A percentile compares a stretch with the other conserved stretches of the same genome.
phyloP scores from a whole-genome alignment of 202 grass and related monocot genomes.

The Brachypodium distachyon region DNA sequence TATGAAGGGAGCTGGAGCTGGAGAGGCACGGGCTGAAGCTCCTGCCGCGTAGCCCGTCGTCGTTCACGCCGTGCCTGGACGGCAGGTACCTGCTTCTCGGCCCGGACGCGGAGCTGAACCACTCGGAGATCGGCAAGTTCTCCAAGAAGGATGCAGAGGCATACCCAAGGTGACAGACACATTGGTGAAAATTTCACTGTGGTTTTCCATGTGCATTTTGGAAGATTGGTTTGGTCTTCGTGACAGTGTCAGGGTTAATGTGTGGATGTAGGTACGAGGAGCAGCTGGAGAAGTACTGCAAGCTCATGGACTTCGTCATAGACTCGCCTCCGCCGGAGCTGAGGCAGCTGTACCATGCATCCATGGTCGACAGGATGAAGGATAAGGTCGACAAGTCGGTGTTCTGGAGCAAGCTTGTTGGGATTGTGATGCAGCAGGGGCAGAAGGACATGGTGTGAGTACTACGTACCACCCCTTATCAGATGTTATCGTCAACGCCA shows the following conservation, averaged over 20 bases:
- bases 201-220: not conserved
- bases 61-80: constrained; percentile 88
- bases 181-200: not conserved
- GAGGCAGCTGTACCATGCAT: constrained; percentile 39
- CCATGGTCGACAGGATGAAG: constrained; percentile 68
- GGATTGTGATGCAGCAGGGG: constrained; percentile 53
- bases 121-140: constrained; percentile 93
- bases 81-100: constrained; percentile 79
- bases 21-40: constrained; percentile 89
- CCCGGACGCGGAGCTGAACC: constrained; percentile 64
- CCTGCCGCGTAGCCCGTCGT: constrained; percentile 71
- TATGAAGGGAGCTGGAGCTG: constrained; percentile 52
- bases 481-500: not conserved
- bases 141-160: constrained; percentile 73
- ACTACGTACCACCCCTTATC: not conserved
- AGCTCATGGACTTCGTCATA: constrained; percentile 91
- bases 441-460: constrained; percentile 98
- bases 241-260: not conserved
- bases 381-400: constrained; percentile 69
- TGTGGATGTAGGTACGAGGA: constrained; percentile 59
- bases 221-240: not conserved
- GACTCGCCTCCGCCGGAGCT: constrained; percentile 77
- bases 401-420: constrained; percentile 75
- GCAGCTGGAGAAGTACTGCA: constrained; percentile 65
- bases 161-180: constrained; percentile 53